Evolutionary conservation across 495 filamentous ascomycete genomes (phyloP).

Genomic region (Coniosporium apollinis): DNA sequence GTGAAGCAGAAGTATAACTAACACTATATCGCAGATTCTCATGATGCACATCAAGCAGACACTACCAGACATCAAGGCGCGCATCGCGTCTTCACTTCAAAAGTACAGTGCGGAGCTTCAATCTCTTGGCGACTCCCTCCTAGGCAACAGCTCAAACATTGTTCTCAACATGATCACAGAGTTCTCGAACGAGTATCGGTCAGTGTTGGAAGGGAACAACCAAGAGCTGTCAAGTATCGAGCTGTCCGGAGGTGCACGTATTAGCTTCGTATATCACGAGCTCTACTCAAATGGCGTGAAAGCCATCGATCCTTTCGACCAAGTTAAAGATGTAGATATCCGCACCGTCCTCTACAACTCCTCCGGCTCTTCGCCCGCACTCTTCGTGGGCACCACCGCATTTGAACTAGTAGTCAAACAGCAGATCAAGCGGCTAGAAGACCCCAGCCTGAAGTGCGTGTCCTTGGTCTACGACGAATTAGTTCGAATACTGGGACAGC

Average conservation of each 20-base stretch:
- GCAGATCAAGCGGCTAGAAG: slow-evolving; percentile 91
- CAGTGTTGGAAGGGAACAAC: slow-evolving; percentile 91
- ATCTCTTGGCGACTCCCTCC: slow-evolving; percentile 80
- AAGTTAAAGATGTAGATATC: slow-evolving; percentile 96
- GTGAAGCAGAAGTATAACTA: slow-evolving; percentile 7
- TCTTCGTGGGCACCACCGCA: slow-evolving; percentile 94
- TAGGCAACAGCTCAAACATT: slow-evolving; percentile 91
- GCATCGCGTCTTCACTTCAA: slow-evolving; percentile 79
- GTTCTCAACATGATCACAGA: slow-evolving; percentile 98
- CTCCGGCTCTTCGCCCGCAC: slow-evolving; percentile 86
- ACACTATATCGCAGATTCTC: slow-evolving; percentile 56
- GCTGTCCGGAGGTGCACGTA: slow-evolving; percentile 90
- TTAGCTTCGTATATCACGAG: slow-evolving; percentile 99
- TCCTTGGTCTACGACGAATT: slow-evolving; percentile 95
- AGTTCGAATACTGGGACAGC: slow-evolving; percentile 81
- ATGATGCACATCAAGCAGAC: slow-evolving; percentile 99
- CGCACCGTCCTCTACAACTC: slow-evolving; percentile 93
- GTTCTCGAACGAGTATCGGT: slow-evolving; percentile 93
- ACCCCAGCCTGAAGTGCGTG: slow-evolving; percentile 92
- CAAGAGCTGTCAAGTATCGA: slow-evolving; percentile 87
- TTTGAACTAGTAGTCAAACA: slow-evolving; percentile 98
- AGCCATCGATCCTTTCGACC: slow-evolving; percentile 93
- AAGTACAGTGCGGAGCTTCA: slow-evolving; percentile 76
- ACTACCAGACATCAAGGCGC: slow-evolving; percentile 91
- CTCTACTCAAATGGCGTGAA: slow-evolving; percentile 96